Evolutionary conservation across 352 stramenopile species (phyloP).

Genomic region (Thraustotheca clavata): DNA sequence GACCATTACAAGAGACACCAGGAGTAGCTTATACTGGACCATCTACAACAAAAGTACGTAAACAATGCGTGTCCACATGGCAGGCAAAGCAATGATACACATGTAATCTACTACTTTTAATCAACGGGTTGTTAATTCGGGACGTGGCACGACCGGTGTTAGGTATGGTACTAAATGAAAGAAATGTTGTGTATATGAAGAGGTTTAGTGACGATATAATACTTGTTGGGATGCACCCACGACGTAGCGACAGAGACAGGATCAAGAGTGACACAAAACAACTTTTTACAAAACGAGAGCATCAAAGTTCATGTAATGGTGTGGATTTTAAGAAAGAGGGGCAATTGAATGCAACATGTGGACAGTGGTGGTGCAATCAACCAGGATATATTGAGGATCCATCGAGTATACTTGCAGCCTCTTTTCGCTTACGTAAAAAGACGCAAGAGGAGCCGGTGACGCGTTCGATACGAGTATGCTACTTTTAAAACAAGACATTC

Average conservation of each 20-base stretch:
- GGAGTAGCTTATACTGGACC: slow-evolving; percentile 1
- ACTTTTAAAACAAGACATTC: no score
- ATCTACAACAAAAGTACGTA: neutral
- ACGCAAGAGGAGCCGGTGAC: neutral
- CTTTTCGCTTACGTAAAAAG: slow-evolving; percentile 34
- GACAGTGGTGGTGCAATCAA: slow-evolving; percentile 54
- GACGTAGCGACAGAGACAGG: slow-evolving; percentile 23
- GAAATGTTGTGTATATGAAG: no score
- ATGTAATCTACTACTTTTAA: no score
- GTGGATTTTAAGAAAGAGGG: no score
- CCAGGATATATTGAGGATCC: slow-evolving; percentile 52
- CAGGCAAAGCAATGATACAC: no score
- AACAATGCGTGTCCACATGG: neutral
- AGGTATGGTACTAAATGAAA: no score
- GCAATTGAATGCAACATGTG: slow-evolving; percentile 13
- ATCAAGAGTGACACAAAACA: neutral
- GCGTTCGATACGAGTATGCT: neutral
- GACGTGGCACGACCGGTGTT: no score
- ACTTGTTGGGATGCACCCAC: slow-evolving; percentile 21
- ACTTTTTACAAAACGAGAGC: neutral
- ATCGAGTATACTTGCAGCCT: slow-evolving; percentile 30
- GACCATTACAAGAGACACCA: neutral
- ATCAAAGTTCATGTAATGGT: no score
- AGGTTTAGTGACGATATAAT: no score
- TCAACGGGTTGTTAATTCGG: no score